Base-by-base conservation (phyloP, 768 basidiomycete genomes). In the Phylloporus sp. region DNA sequence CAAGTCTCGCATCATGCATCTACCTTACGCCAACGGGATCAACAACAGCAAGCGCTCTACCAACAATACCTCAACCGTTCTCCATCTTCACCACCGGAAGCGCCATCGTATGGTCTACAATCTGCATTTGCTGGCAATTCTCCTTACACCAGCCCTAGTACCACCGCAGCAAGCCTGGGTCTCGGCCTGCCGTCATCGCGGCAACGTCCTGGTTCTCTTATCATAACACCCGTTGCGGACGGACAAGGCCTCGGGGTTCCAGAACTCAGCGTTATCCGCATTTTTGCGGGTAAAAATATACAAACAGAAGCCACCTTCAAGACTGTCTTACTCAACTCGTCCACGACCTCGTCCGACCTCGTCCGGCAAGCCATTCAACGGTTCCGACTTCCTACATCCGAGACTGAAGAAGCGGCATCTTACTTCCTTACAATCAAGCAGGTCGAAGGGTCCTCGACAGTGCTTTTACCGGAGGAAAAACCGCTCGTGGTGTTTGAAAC, bases 261-360 rank as follows among this genome's bases (percentile, higher is more conserved):
- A 0, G 86, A 94, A 48, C 80, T 99, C 49, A 97, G 88, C 60
- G 97, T 99, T 55, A 86, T 99, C 45, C 89, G 97, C 23, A 84
- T 99, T 34, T 99, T 99, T 64, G 95, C 95, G 0, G 97, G 95
- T 26, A 84, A 87, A 58, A 79, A 91, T 58, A 66, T 98, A 56
- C 85, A 93, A 66, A 91, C 93, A 0, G 95, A 98, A 60, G 92
- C 94, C 2, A 97, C 95, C 6, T 99, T 99, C 80, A 98, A 98
- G 75, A 98, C 97, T 6, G 97, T 95, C 1, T 72, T 98, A 16
- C 79, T 98, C 50, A 97, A 95, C 61, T 75, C 88, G 5, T 84
- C 84, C 1, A 97, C 95, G 0, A 88, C 87, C 0, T 81, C 91
- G 0, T 72, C 77, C 0, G 95, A 97, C 53, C 81, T 99, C 36